Evolutionary conservation across 73 alveolate species (phyloP).

Genomic region (Paramecium sexaurelia): DNA sequence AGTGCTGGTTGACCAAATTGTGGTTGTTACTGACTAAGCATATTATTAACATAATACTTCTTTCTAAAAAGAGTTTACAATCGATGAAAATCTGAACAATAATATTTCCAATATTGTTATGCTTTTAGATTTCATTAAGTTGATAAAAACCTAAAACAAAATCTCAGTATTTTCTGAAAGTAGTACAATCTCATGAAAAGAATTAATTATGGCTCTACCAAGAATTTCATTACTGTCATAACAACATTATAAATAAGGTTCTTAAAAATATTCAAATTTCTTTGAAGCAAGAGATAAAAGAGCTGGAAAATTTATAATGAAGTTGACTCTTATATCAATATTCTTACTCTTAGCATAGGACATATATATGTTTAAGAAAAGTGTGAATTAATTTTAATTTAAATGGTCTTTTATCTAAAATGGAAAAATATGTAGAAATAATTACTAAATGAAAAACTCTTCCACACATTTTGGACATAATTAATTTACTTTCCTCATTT

Average conservation of each 20-base stretch:
- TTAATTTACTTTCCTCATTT: neutral
- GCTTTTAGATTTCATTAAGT: neutral
- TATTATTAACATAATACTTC: neutral
- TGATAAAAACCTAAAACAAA: neutral
- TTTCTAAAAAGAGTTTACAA: neutral
- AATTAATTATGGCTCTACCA: neutral
- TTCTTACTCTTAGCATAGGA: slow-evolving; percentile 38
- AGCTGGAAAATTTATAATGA: slow-evolving; percentile 62
- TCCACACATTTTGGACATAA: slow-evolving; percentile 64
- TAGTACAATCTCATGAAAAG: slow-evolving; percentile 62
- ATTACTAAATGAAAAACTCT: slow-evolving; percentile 17
- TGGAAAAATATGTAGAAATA: neutral
- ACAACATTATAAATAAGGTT: neutral
- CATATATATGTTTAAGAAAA: neutral
- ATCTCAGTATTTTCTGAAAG: slow-evolving; percentile 5
- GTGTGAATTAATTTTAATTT: neutral
- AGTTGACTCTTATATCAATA: slow-evolving; percentile 52
- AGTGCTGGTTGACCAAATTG: neutral
- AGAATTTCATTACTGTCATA: slow-evolving; percentile 27
- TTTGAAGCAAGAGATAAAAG: slow-evolving; percentile 27
- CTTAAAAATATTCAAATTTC: slow-evolving; percentile 55
- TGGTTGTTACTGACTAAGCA: slow-evolving; percentile 51
- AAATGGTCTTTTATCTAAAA: slow-evolving; percentile 34
- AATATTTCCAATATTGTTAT: neutral
- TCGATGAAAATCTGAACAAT: neutral